Conservation (phyloP, 2,329 filamentous ascomycete species). For the Fusarium torreyae region DNA sequence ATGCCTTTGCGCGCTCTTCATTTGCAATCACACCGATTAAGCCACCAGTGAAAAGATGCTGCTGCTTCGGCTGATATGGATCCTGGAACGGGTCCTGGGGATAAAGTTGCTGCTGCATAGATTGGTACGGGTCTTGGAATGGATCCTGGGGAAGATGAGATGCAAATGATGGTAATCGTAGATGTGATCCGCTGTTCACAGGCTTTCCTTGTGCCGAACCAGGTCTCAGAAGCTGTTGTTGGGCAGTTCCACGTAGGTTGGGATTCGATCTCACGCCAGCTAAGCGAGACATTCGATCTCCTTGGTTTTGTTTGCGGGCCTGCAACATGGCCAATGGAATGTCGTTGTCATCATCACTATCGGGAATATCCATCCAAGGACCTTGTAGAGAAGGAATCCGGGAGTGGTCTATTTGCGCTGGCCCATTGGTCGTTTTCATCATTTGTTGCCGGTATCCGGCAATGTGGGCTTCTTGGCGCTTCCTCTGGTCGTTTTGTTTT, state of each 20-base stretch:
- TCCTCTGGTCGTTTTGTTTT: constrained; percentile 27
- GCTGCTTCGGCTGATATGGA: constrained; percentile 4
- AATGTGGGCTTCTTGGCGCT: constrained; percentile 35
- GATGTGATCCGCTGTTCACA: background rate
- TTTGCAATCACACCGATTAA: constrained; percentile 33
- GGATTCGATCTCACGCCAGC: constrained; percentile 33
- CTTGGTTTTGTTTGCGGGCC: background rate
- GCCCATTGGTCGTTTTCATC: constrained; percentile 39
- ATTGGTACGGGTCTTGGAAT: constrained; percentile 21
- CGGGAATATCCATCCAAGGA: constrained; percentile 13
- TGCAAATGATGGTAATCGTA: constrained; percentile 34
- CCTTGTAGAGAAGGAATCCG: constrained; percentile 18
- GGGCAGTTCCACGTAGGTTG: constrained; percentile 30
- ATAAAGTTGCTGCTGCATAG: no score
- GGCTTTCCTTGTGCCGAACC: constrained; percentile 28
- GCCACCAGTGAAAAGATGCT: constrained; percentile 31
- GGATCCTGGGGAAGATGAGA: constrained; percentile 37
- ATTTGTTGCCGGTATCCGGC: constrained; percentile 39
- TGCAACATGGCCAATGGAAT: constrained; percentile 37
- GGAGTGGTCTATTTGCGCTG: constrained; percentile 6
- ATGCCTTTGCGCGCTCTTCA: constrained; percentile 36
- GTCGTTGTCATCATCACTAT: constrained; percentile 30
- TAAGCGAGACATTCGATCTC: constrained; percentile 14
- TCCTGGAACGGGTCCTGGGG: background rate
- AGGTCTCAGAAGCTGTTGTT: constrained; percentile 34